Conservation (phyloP, 495 filamentous ascomycete species). For the Cercophora newfieldiana region DNA sequence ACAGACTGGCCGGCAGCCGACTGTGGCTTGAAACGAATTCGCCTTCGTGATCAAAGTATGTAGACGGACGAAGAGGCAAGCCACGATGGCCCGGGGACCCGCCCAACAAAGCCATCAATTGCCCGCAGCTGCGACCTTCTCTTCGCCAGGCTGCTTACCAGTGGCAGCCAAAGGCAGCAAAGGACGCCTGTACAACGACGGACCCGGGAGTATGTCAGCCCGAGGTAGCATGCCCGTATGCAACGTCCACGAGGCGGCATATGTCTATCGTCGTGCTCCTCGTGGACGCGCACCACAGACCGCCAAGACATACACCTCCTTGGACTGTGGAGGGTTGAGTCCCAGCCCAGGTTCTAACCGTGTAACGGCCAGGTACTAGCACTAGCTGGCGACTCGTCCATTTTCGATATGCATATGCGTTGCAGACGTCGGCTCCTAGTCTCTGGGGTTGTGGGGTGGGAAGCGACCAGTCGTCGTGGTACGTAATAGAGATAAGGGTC, state of each 20-base stretch:
- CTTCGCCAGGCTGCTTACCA: background rate
- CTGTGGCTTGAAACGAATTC: constrained; percentile 8
- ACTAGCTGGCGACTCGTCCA: background rate
- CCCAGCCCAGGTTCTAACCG: background rate
- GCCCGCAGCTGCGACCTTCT: background rate
- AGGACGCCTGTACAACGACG: background rate
- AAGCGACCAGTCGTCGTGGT: constrained; percentile 6
- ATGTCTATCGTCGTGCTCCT: background rate
- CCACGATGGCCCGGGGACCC: background rate
- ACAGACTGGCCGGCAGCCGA: constrained; percentile 11
- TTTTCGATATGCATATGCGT: constrained; percentile 13
- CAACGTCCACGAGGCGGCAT: background rate
- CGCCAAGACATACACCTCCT: background rate
- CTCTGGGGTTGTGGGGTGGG: constrained; percentile 6
- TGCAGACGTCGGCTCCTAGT: constrained; percentile 9
- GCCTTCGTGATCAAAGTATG: background rate
- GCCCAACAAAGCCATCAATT: background rate
- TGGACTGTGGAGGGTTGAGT: background rate
- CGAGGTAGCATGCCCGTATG: background rate
- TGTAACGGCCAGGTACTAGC: constrained; percentile 1
- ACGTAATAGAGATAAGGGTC: constrained; percentile 19
- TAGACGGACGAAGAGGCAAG: background rate
- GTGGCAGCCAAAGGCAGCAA: background rate
- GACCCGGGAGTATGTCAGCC: constrained; percentile 10
- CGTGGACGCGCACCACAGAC: background rate